Evolutionary conservation across 371 early-diverging fungal genomes (phyloP).

Genomic region (Actinomucor elegans): DNA sequence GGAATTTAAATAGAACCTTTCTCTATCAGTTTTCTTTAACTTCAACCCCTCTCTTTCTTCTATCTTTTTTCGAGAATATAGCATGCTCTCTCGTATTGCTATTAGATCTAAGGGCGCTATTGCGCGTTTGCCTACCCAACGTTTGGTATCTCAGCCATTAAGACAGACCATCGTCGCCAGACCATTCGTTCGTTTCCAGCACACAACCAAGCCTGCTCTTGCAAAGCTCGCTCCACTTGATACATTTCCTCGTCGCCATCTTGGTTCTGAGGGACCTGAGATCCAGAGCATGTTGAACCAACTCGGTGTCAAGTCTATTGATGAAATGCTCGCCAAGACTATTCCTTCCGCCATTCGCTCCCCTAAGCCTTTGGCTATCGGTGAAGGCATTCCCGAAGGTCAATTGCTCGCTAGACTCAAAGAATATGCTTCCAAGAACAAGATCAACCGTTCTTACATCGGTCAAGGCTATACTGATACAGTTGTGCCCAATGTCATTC

Average conservation of each 20-base stretch:
- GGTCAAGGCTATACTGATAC: conserved; percentile 95
- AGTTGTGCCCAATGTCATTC: conserved; percentile 90
- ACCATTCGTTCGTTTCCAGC: conserved; percentile 31
- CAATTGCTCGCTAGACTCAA: conserved; percentile 81
- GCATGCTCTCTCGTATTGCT: conserved; percentile 39
- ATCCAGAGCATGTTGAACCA: conserved; percentile 77
- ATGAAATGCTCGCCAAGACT: conserved; percentile 79
- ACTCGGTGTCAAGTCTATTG: conserved; percentile 75
- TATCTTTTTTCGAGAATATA: background rate
- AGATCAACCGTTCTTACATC: conserved; percentile 86
- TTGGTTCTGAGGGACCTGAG: conserved; percentile 79
- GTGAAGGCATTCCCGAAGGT: conserved; percentile 74
- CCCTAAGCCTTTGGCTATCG: conserved; percentile 62
- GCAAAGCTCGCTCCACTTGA: conserved; percentile 60
- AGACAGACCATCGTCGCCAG: conserved; percentile 9
- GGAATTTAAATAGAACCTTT: no score
- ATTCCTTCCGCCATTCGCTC: conserved; percentile 85
- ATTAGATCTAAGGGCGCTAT: conserved; percentile 25
- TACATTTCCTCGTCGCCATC: conserved; percentile 85
- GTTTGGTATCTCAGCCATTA: conserved; percentile 11
- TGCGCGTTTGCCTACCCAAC: conserved; percentile 13
- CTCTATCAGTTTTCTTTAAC: background rate
- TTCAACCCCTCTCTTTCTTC: conserved; percentile 5
- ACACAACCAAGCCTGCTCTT: conserved; percentile 36
- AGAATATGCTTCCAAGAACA: conserved; percentile 86